Evolutionary conservation across 1,284 basidiomycete genomes (phyloP).

Genomic region (Clitocybe nebularis): DNA sequence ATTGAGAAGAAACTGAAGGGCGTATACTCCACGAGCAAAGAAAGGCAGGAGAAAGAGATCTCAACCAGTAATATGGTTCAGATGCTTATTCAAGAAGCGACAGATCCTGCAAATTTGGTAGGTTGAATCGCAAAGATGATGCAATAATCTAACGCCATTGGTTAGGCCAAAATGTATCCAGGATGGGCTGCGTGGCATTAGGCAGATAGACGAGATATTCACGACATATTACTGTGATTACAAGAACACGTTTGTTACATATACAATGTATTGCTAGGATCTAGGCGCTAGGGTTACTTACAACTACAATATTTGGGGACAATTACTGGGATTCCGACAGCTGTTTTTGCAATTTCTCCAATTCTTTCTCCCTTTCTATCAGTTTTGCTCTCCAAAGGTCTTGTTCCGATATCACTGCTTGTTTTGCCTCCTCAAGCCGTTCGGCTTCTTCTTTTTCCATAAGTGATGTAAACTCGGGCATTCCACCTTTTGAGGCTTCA

Average conservation of each 20-base stretch:
- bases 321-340: slow-evolving; percentile 22
- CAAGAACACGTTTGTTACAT: neutral
- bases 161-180: slow-evolving; percentile 72
- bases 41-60: slow-evolving; percentile 58
- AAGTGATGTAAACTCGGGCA: slow-evolving; percentile 75
- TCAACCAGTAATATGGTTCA: slow-evolving; percentile 87
- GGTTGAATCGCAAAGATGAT: slow-evolving; percentile 24
- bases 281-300: neutral
- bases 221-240: slow-evolving; percentile 3
- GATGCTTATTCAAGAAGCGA: slow-evolving; percentile 85
- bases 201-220: slow-evolving; percentile 3
- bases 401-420: slow-evolving; percentile 62
- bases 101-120: slow-evolving; percentile 70
- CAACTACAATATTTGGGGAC: neutral
- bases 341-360: slow-evolving; percentile 57
- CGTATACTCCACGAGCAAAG: slow-evolving; percentile 53
- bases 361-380: slow-evolving; percentile 72
- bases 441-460: slow-evolving; percentile 89
- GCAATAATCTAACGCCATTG: slow-evolving; percentile 7
- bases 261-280: slow-evolving; percentile 12
- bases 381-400: slow-evolving; percentile 56
- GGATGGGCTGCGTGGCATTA: slow-evolving; percentile 87
- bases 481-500: slow-evolving; percentile 60
- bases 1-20: slow-evolving; percentile 87
- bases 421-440: slow-evolving; percentile 74